Evolutionary conservation across 2,329 filamentous ascomycete genomes (phyloP), one percentile per base, ranked within the genome.

Genomic region (Phyllosticta citribraziliensis): DNA sequence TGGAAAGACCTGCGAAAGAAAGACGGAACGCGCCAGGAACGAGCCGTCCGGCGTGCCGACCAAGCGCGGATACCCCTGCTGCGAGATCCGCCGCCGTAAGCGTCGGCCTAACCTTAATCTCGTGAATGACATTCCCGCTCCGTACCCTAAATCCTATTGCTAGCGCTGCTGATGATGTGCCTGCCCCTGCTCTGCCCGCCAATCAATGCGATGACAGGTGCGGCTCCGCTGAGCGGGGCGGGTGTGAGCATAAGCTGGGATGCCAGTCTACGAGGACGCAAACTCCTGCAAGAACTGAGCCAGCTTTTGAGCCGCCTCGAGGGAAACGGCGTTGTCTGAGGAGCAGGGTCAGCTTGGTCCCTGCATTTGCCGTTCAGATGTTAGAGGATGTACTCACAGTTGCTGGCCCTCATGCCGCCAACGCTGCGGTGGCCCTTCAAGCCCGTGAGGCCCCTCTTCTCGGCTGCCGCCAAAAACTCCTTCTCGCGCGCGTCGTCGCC

Each of bases 341-440:
- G 58, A 20, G 63, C 66, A 55, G 58, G 66, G 60, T 63, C 61
- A 64, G 52, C 62, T 54, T 57, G 51, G 14, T 22, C 17, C 40
- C n/a, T 55, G 30, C 6, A 22, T 22, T 51, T 17, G 22, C 58
- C 24, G 14, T 22, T 2, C 3, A 2, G 22, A 22, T 22, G 22
- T 22, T 22, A 22, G 22, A 8, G 8, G 24, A 17, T 12, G 57
- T 22, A 74, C 74, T 75, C 66, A 78, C 75, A 97, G 72, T 94
- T 96, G 74, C 84, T 88, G 20, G 87, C 88, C 14, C 93, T 84
- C 64, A 97, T 92, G 27, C 92, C 92, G 17, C 91, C 89, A 1
- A 97, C 87, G 63, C 83, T 88, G 64, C 93, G 83, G 73, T 97
- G 93, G 0, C 93, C 93, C 78, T 96, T 96, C 52, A 97, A 78